Evolutionary conservation across 2,329 filamentous ascomycete species (phyloP), one percentile per base, ranked within the genome.

Genomic region (Chaetomium olivaceum): DNA sequence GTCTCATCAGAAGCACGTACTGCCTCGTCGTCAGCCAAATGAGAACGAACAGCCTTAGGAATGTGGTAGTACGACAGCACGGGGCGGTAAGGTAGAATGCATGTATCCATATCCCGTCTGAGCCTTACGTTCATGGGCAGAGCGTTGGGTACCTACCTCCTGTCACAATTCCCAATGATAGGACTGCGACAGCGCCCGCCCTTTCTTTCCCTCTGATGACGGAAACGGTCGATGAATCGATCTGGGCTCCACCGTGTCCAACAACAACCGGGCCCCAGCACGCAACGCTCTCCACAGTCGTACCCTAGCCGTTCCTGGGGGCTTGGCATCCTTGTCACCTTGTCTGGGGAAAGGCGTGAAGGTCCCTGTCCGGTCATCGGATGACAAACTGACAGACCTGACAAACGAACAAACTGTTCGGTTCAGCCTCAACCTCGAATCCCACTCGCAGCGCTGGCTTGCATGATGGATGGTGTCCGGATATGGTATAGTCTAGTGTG

Each of bases 271-370:
- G 43, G 43, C 46, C 16, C 39, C 16, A 43, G 39, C 39, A 43
- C 39, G 39, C 58, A 23, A 12, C n/a, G 14, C 27, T n/a, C n/a
- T n/a, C n/a, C n/a, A n/a, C n/a, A n/a, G n/a, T n/a, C n/a, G n/a
- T n/a, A n/a, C 50, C 23, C 39, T 39, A 54, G 16, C 27, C 27
- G 31, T 61, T 48, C 14, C 58, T 51, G 55, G 46, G 33, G 50
- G 48, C 63, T 62, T 62, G 58, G 59, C 63, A 16, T 16, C 31
- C 11, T 33, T 12, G 43, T 51, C 33, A 27, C 55, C 39, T 54
- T 66, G 64, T 66, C 64, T 50, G 64, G 56, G 55, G 59, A 66
- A 66, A 66, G 64, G 64, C 64, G 63, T 27, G 25, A 19, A 23
- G 19, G 25, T 11, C 19, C 51, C 33, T 14, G 54, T 51, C 59